These are phyloP conservation scores for Chlorella sorokiniana DNA, from an alignment of 139 green algal species.

Conservation along the genomic window DNA sequence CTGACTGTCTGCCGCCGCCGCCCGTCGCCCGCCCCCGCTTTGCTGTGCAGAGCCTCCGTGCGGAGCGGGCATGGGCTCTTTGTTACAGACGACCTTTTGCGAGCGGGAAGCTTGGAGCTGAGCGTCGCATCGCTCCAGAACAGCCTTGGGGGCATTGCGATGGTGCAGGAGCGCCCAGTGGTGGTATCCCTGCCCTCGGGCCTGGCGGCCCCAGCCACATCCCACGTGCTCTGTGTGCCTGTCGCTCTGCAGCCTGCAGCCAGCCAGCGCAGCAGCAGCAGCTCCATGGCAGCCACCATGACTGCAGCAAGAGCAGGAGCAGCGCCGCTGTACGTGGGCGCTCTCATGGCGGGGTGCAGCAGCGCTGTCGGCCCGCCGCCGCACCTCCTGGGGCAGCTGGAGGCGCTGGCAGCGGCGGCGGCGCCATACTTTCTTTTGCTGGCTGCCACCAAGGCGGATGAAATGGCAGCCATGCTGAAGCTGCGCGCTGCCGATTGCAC, in stretches of 20 bases:
- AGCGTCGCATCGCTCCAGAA: conserved; percentile 29
- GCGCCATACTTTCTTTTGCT: conserved; percentile 28
- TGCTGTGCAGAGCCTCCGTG: conserved; percentile 24
- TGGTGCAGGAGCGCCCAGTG: conserved; percentile 4
- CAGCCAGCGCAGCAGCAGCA: background rate
- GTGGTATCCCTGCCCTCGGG: background rate
- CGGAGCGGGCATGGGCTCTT: conserved; percentile 36
- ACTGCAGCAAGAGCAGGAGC: background rate
- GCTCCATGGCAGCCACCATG: background rate
- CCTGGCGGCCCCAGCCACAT: background rate
- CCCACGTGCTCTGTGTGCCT: conserved; percentile 19
- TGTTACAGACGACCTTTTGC: conserved; percentile 35
- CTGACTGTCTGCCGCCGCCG: background rate
- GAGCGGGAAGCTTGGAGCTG: background rate
- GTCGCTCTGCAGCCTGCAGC: background rate
- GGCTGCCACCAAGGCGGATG: background rate
- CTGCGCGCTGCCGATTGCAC: conserved; percentile 20
- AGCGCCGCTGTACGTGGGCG: conserved; percentile 26
- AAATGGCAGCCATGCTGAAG: conserved; percentile 29
- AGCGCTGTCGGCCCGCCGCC: background rate
- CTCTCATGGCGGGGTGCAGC: conserved; percentile 19
- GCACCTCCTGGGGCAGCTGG: background rate
- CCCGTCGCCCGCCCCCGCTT: background rate
- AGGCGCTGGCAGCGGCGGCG: conserved; percentile 7
- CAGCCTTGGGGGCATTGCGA: conserved; percentile 29